Evolutionary conservation across 2,329 filamentous ascomycete genomes (phyloP).

Genomic region (Penicillium psychrosexuale): DNA sequence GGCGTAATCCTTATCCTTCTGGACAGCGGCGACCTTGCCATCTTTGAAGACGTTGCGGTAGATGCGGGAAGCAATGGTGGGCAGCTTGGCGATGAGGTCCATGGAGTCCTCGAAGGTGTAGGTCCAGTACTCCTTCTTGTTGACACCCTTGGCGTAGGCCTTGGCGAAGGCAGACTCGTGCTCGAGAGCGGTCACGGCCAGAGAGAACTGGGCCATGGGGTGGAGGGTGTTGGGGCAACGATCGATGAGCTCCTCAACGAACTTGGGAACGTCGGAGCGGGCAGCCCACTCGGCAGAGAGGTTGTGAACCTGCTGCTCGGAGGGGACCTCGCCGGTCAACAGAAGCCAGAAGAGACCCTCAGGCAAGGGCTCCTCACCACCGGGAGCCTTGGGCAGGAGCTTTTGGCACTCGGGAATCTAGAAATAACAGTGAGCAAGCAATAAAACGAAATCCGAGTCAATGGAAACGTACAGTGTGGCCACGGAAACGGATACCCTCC

Average conservation of each 20-base stretch:
- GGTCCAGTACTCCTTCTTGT: conserved; percentile 99
- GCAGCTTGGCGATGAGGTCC: conserved; percentile 99
- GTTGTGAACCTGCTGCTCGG: conserved; percentile 96
- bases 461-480: conserved; percentile 68
- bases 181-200: conserved; percentile 96
- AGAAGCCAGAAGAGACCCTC: conserved; percentile 99
- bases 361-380: conserved; percentile 93
- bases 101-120: conserved; percentile 99
- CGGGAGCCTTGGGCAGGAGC: conserved; percentile 92
- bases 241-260: conserved; percentile 99
- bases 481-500: conserved; percentile 99
- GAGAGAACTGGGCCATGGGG: conserved; percentile 99
- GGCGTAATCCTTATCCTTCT: conserved; percentile 99
- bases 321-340: conserved; percentile 94
- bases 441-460: neutral
- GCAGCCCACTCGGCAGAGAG: conserved; percentile 99
- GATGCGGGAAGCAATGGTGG: conserved; percentile 95
- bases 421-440: conserved; percentile 18
- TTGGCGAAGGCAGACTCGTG: conserved; percentile 97
- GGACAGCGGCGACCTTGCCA: conserved; percentile 90
- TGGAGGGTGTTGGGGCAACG: conserved; percentile 98
- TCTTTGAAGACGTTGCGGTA: conserved; percentile 99
- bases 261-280: conserved; percentile 94
- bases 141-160: conserved; percentile 97
- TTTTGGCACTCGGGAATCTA: conserved; percentile 97